Percentiles rank a stretch among this genome's conserved stretches.
Evolutionary conservation across 2,329 filamentous ascomycete species (phyloP).

Genomic region (Elsinoe australis): DNA sequence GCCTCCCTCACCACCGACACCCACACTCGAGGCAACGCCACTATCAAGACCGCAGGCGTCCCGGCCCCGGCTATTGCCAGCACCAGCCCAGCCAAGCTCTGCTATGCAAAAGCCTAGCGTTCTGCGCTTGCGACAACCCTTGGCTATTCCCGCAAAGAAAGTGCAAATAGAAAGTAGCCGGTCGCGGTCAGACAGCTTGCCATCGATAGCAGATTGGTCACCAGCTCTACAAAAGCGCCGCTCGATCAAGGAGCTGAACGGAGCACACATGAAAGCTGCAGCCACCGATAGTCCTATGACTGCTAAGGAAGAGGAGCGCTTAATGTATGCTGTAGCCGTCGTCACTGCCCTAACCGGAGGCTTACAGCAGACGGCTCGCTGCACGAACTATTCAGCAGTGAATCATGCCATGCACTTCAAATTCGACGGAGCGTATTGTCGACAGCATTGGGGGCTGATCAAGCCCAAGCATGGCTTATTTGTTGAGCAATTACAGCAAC

Average conservation of each 20-base stretch:
- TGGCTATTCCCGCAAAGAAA: too few species aligned
- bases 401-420: constrained; percentile 34
- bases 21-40: too few species aligned
- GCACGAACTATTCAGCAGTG: constrained; percentile 37
- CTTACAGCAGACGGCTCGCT: constrained; percentile 24
- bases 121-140: too few species aligned
- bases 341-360: constrained; percentile 31
- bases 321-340: constrained; percentile 29
- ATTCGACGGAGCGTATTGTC: constrained; percentile 32
- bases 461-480: constrained; percentile 22
- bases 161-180: too few species aligned
- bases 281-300: constrained; percentile 22
- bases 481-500: constrained; percentile 47
- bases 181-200: too few species aligned
- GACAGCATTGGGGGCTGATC: constrained; percentile 32
- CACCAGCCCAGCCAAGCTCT: too few species aligned
- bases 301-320: constrained; percentile 23
- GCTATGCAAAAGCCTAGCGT: too few species aligned
- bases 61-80: too few species aligned
- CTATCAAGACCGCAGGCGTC: too few species aligned
- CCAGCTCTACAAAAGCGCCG: too few species aligned
- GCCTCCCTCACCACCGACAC: too few species aligned
- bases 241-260: constrained; percentile 17
- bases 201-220: too few species aligned
- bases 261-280: constrained; percentile 21